These are phyloP conservation scores for Geotrichum bryndzae DNA, from an alignment of 1,139 yeast species.

Conservation along the genomic window DNA sequence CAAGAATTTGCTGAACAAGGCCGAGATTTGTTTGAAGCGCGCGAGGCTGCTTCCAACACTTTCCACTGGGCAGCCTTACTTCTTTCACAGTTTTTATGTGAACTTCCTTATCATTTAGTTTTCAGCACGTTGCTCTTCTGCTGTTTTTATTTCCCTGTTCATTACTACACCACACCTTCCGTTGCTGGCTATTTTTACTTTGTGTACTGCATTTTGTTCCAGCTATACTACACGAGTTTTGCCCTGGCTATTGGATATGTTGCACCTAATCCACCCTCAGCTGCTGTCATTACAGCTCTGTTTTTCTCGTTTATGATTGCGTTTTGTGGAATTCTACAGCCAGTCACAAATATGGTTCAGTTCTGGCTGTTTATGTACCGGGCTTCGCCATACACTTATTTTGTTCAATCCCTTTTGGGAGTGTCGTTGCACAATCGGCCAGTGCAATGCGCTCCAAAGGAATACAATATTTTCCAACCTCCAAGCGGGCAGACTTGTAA, in stretches of 20 bases:
- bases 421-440: constrained; percentile 46
- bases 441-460: constrained; percentile 47
- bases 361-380: constrained; percentile 63
- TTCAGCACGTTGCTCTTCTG: constrained; percentile 50
- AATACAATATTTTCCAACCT: constrained; percentile 49
- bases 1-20: constrained; percentile 52
- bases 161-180: constrained; percentile 42
- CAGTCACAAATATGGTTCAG: constrained; percentile 50
- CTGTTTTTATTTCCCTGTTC: constrained; percentile 53
- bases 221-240: constrained; percentile 49
- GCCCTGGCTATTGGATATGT: constrained; percentile 51
- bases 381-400: constrained; percentile 60
- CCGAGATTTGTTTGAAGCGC: constrained; percentile 53
- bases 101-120: constrained; percentile 52
- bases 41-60: constrained; percentile 60
- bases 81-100: constrained; percentile 47
- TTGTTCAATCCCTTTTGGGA: constrained; percentile 50
- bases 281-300: constrained; percentile 51
- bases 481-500: constrained; percentile 56
- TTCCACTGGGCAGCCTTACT: constrained; percentile 59
- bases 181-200: constrained; percentile 52
- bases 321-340: constrained; percentile 63
- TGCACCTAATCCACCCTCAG: constrained; percentile 59
- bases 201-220: constrained; percentile 50
- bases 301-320: constrained; percentile 47